Conservation (phyloP, 1,284 basidiomycete species). For the Meira miltonrushii region DNA sequence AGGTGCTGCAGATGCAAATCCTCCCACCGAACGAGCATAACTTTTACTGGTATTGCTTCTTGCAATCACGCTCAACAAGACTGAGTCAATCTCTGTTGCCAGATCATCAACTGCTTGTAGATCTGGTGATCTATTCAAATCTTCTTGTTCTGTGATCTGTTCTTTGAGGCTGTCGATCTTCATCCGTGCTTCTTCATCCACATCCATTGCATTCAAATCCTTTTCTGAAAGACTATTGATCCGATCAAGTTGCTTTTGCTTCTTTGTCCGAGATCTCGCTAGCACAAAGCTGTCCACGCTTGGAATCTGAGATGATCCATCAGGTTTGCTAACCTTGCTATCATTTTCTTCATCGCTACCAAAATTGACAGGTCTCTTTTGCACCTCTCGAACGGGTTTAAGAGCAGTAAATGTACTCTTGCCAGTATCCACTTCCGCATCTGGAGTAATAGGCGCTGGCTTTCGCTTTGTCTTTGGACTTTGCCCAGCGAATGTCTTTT, state of each 20-base stretch:
- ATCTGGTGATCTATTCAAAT: background rate
- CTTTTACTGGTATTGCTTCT: slow-evolving; percentile 5
- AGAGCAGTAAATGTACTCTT: no score
- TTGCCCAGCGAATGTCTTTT: background rate
- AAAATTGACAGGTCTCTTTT: slow-evolving; percentile 8
- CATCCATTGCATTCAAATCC: background rate
- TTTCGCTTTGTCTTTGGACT: background rate
- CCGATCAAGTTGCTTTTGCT: background rate
- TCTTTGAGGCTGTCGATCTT: background rate
- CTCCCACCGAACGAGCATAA: background rate
- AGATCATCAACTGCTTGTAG: background rate
- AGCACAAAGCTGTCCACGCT: background rate
- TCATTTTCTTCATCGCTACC: slow-evolving; percentile 6
- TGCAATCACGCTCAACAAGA: slow-evolving; percentile 5
- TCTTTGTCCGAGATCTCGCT: background rate
- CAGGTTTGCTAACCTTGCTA: background rate
- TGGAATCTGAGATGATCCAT: background rate
- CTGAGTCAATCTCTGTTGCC: slow-evolving; percentile 8
- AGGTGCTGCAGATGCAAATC: background rate
- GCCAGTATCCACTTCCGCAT: no score
- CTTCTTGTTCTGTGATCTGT: background rate
- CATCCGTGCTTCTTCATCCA: background rate
- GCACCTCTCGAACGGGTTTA: background rate
- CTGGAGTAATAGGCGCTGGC: background rate
- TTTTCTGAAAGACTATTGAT: background rate